Base-by-base conservation (phyloP, 331 rosid species). In the Quercus lobata region DNA sequence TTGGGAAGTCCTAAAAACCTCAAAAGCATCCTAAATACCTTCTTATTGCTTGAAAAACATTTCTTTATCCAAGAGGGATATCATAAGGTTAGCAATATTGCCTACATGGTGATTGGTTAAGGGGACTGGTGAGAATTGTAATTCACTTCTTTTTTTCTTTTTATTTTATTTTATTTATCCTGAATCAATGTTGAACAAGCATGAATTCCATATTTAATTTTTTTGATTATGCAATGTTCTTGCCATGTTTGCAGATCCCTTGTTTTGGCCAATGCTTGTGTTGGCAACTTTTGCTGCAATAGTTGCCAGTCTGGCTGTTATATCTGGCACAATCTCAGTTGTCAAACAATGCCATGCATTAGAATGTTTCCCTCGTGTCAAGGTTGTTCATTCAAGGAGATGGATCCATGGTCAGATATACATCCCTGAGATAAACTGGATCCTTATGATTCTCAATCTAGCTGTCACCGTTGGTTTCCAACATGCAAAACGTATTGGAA, bases 401-500 rank as follows among this genome's bases (percentile, higher is more conserved):
- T 88, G 87, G 93, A 83, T 95, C 78, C 87, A 71, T 78, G 97
- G 97, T 57, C 99, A 95, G 90, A 80, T 87, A 54, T 93, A 89
- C 74, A 91, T 95, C 83, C 99, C 99, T 18, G 99, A 95, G 88
- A 87, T 95, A 73, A 95, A 92, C 73, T 95, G 99, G 98, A 72
- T 87, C 76, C 94, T 95, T 74, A 77, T 95, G 98, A 63, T 95
- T 83, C 86, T 91, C 85, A 85, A 91, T 90, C 84, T 95, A 78
- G 92, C 82, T 72, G 91, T 90, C 85, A 90, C 90, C 41, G 65
- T 91, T 63, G 89, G 94, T 63, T 87, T 91, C 75, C 90, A 81
- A 76, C 87, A 91, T 84, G 79, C 82, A 58, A 84, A 60, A 77
- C 77, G 37, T 60, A 90, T 89, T 73, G 98, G 90, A 82, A 81